phyloP scores from a whole-genome alignment of 305 asterid genomes.

The Euphrasia arctica region DNA sequence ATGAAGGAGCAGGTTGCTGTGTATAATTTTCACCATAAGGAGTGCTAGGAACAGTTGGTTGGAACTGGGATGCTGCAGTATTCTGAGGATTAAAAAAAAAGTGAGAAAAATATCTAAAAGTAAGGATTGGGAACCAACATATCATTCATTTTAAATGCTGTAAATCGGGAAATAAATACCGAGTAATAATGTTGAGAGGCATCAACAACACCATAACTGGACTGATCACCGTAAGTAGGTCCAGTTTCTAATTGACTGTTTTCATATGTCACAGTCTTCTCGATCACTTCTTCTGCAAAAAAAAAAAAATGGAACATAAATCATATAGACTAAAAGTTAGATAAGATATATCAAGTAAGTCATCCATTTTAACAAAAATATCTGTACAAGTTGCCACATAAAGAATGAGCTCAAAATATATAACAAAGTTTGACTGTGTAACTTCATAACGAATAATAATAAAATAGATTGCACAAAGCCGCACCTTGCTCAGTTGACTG shows the following conservation, averaged over 20 bases:
- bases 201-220: conserved; percentile 49
- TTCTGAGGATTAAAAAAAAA: conserved; percentile 44
- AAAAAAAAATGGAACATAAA: conserved; percentile 14
- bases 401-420: too few relatives aligned
- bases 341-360: neutral
- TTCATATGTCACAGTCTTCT: conserved; percentile 47
- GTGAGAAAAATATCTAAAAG: conserved; percentile 4
- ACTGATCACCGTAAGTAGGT: conserved; percentile 49
- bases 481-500: conserved; percentile 75
- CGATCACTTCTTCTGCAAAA: conserved; percentile 48
- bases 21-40: conserved; percentile 32
- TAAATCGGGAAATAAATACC: conserved; percentile 38
- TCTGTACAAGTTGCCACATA: neutral
- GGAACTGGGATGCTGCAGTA: conserved; percentile 44
- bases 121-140: conserved; percentile 18
- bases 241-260: conserved; percentile 45
- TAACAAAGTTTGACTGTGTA: conserved; percentile 6
- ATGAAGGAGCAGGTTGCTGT: conserved; percentile 30
- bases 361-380: neutral
- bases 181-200: conserved; percentile 61
- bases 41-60: conserved; percentile 42
- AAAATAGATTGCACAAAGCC: conserved; percentile 21
- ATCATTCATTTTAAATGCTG: neutral
- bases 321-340: conserved; percentile 7
- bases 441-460: conserved; percentile 8